Evolutionary conservation across 83 land plant genomes (phyloP).

Genomic region (Thuja plicata): DNA sequence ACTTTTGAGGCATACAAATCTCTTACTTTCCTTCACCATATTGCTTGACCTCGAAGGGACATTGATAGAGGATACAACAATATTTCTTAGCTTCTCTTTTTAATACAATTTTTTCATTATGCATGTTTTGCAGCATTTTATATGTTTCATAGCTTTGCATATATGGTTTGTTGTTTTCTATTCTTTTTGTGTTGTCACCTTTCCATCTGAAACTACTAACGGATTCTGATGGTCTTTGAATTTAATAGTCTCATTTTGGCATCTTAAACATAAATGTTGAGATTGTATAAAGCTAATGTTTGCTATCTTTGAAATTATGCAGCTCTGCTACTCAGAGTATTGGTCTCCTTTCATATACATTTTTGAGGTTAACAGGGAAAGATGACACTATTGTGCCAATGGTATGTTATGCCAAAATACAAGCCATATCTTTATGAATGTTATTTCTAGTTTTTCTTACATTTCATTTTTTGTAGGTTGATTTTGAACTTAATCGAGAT

Average conservation of each 20-base stretch:
- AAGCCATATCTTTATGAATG: background rate
- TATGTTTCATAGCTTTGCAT: background rate
- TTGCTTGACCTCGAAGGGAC: background rate
- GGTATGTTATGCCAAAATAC: slow-evolving; percentile 27
- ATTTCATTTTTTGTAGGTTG: slow-evolving; percentile 47
- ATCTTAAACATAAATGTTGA: background rate
- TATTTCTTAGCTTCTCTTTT: background rate
- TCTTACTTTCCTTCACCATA: background rate
- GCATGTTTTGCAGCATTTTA: background rate
- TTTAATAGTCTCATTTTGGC: background rate
- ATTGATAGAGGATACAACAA: background rate
- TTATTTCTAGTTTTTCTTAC: background rate
- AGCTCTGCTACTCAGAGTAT: slow-evolving; percentile 56
- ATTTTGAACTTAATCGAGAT: slow-evolving; percentile 39
- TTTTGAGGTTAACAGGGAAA: slow-evolving; percentile 52
- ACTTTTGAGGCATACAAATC: background rate
- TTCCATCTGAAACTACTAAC: background rate
- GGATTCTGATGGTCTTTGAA: background rate
- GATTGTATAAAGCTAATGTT: background rate
- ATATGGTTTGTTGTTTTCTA: background rate
- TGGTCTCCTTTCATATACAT: slow-evolving; percentile 87
- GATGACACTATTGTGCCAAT: slow-evolving; percentile 78
- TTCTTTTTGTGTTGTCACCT: background rate
- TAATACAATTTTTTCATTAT: background rate
- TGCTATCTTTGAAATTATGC: slow-evolving; percentile 1